phyloP scores from a whole-genome alignment of 306 rosid genomes.

The Oxytropis ochrocephala region DNA sequence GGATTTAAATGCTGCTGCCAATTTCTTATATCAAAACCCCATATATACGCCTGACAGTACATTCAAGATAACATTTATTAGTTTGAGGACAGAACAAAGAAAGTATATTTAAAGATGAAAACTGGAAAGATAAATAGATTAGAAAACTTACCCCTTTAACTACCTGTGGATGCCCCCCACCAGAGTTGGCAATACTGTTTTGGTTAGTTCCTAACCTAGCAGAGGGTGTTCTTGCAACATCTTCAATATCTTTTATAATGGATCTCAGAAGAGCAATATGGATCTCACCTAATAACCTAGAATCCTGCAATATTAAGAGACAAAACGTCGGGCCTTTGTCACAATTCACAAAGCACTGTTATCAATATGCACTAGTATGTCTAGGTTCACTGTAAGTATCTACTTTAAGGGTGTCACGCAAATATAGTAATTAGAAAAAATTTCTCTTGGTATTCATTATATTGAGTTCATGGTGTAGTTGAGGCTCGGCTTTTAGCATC shows the following conservation, averaged over 20 bases:
- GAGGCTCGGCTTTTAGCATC: neutral
- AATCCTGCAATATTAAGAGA: slow-evolving; percentile 43
- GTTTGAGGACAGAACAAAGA: neutral
- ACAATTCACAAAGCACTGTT: slow-evolving; percentile 10
- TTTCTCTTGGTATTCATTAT: neutral
- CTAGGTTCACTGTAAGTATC: neutral
- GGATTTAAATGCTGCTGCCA: slow-evolving; percentile 68
- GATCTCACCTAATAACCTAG: slow-evolving; percentile 69
- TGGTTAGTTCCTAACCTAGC: slow-evolving; percentile 50
- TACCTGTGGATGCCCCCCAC: slow-evolving; percentile 72
- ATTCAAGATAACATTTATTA: neutral
- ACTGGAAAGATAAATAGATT: neutral
- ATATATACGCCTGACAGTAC: slow-evolving; percentile 51
- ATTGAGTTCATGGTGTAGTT: neutral
- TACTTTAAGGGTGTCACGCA: neutral
- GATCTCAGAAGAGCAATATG: slow-evolving; percentile 64
- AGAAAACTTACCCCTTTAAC: slow-evolving; percentile 58
- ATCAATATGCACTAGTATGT: neutral
- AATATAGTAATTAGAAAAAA: neutral
- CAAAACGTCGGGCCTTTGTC: neutral
- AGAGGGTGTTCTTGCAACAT: slow-evolving; percentile 56
- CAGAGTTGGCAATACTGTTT: slow-evolving; percentile 40
- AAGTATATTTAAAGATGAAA: slow-evolving; percentile 15
- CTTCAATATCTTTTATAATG: slow-evolving; percentile 68
- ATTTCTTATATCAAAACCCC: slow-evolving; percentile 79